These are phyloP conservation scores for Rhazya stricta DNA, from an alignment of 257 asterid genomes.

Conservation along the genomic window DNA sequence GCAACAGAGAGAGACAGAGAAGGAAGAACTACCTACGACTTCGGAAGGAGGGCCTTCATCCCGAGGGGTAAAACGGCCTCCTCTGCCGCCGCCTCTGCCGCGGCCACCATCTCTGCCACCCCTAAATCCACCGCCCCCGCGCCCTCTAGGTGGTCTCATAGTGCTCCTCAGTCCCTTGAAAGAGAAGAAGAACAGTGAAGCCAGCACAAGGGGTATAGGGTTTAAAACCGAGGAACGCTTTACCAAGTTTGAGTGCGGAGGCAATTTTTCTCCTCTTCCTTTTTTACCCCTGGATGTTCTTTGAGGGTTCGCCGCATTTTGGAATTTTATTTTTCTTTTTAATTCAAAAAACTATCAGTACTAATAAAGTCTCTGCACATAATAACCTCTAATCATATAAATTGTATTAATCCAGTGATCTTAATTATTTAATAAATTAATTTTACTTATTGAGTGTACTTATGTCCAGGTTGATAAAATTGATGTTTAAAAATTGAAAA, in stretches of 20 bases:
- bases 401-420: no score
- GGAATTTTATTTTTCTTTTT: no score
- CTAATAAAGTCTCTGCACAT: no score
- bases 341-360: no score
- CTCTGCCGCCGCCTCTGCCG: constrained; percentile 33
- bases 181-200: background rate
- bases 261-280: no score
- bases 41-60: constrained; percentile 35
- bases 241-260: no score
- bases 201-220: constrained; percentile 21
- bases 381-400: no score
- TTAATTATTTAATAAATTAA: no score
- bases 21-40: constrained; percentile 47
- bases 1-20: background rate
- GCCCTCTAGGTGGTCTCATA: constrained; percentile 98
- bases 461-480: no score
- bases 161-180: background rate
- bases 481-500: no score
- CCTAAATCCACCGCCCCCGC: constrained; percentile 72
- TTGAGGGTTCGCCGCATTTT: no score
- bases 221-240: constrained; percentile 5
- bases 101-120: constrained; percentile 69
- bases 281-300: no score
- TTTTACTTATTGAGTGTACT: background rate
- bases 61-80: constrained; percentile 36